Evolutionary conservation across 2,329 filamentous ascomycete genomes (phyloP).

Genomic region (Bipolaris zeicola): DNA sequence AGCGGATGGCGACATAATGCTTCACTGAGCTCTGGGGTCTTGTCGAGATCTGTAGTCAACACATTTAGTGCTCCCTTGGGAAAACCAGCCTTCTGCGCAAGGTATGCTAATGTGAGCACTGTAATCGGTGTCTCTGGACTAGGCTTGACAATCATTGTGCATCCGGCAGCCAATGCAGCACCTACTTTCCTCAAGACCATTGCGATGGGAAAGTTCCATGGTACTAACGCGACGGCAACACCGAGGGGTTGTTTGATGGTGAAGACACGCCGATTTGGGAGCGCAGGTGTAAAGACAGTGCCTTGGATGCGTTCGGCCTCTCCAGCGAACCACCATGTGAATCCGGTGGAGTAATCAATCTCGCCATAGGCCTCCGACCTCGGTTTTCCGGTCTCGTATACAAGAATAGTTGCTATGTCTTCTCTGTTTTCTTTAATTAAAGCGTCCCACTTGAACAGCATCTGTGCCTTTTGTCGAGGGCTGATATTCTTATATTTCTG

Average conservation of each 20-base stretch:
- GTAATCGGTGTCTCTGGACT: constrained; percentile 51
- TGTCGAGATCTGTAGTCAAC: constrained; percentile 63
- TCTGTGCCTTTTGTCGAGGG: constrained; percentile 65
- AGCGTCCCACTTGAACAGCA: constrained; percentile 68
- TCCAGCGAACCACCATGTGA: constrained; percentile 64
- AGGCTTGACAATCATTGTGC: constrained; percentile 68
- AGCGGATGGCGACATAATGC: constrained; percentile 62
- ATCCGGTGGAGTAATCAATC: constrained; percentile 60
- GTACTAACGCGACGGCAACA: constrained; percentile 70
- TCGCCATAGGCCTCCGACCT: constrained; percentile 59
- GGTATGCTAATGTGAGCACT: constrained; percentile 45
- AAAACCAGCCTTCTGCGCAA: constrained; percentile 53
- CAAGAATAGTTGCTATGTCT: constrained; percentile 67
- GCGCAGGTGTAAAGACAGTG: constrained; percentile 62
- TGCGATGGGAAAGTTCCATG: constrained; percentile 74
- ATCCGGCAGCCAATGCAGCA: constrained; percentile 72
- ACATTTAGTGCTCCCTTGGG: constrained; percentile 66
- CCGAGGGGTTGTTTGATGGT: constrained; percentile 78
- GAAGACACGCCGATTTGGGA: constrained; percentile 68
- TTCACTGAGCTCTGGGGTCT: constrained; percentile 60
- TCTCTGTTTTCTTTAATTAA: constrained; percentile 67
- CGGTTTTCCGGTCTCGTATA: constrained; percentile 64
- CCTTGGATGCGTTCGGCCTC: constrained; percentile 69
- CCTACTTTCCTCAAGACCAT: constrained; percentile 71
- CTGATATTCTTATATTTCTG: constrained; percentile 64